Conservation (phyloP, 2,329 filamentous ascomycete genomes). For the Neophaeococcomyces aloes region DNA sequence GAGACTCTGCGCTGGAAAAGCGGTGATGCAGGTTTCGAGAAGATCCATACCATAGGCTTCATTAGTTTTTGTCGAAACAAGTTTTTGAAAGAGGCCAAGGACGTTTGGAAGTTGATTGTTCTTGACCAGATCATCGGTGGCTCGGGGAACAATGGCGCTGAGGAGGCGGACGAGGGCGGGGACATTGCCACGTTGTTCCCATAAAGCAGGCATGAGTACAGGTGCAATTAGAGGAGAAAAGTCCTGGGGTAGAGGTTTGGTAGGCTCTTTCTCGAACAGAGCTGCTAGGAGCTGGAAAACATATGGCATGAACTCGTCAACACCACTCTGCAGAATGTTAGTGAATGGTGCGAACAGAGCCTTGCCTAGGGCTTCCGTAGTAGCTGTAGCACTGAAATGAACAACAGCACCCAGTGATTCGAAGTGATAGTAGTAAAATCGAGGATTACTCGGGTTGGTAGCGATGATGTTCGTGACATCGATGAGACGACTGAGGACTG, state of each 20-base stretch:
- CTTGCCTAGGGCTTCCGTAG: conserved; percentile 57
- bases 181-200: conserved; percentile 88
- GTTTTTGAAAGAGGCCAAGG: conserved; percentile 90
- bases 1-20: conserved; percentile 57
- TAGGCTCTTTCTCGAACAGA: conserved; percentile 74
- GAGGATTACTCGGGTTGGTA: conserved; percentile 89
- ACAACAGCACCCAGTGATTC: conserved; percentile 87
- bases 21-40: conserved; percentile 65
- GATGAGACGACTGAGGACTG: conserved; percentile 72
- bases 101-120: conserved; percentile 78
- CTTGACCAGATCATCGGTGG: conserved; percentile 58
- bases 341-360: conserved; percentile 77
- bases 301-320: conserved; percentile 91
- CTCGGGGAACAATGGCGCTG: conserved; percentile 70
- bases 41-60: conserved; percentile 84
- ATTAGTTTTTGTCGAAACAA: conserved; percentile 70
- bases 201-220: conserved; percentile 69
- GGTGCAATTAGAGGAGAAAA: conserved; percentile 71
- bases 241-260: conserved; percentile 64
- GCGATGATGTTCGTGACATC: conserved; percentile 86
- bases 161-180: conserved; percentile 81
- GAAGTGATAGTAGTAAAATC: conserved; percentile 98
- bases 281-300: conserved; percentile 92
- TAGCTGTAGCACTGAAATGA: conserved; percentile 57
- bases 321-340: conserved; percentile 65